These are phyloP conservation scores for Diplocarpon mali DNA, from an alignment of 2,329 filamentous ascomycete genomes.

Conservation along the genomic window DNA sequence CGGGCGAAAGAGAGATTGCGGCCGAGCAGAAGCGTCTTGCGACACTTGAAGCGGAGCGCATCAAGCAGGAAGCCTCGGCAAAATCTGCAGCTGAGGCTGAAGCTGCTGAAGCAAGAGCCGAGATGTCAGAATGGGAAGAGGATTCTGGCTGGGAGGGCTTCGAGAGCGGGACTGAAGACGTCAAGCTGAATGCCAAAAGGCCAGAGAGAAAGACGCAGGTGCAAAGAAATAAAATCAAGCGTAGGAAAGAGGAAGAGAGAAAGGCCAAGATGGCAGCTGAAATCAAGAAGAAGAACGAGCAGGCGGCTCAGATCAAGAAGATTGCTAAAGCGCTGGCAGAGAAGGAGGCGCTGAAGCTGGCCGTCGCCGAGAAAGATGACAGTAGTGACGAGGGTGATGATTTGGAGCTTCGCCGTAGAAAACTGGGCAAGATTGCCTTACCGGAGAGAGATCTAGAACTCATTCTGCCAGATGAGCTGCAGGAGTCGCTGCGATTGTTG, in stretches of 20 bases:
- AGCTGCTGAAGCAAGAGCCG: conserved; percentile 55
- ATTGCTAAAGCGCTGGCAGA: conserved; percentile 54
- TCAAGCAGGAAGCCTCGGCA: conserved; percentile 56
- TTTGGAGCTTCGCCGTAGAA: conserved; percentile 54
- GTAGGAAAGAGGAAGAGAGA: conserved; percentile 78
- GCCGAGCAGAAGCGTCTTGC: conserved; percentile 65
- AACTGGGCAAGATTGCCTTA: conserved; percentile 62
- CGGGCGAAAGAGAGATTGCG: conserved; percentile 69
- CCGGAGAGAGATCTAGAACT: conserved; percentile 74
- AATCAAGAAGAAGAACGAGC: conserved; percentile 60
- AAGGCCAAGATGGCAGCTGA: conserved; percentile 64
- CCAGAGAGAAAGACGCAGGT: conserved; percentile 75
- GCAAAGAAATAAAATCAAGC: conserved; percentile 79
- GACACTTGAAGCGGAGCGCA: conserved; percentile 53
- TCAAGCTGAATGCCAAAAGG: conserved; percentile 55
- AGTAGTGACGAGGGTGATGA: conserved; percentile 50
- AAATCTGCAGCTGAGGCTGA: conserved; percentile 64
- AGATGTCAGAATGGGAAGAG: conserved; percentile 65
- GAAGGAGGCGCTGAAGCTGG: conserved; percentile 41
- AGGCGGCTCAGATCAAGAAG: conserved; percentile 60
- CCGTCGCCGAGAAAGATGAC: conserved; percentile 34
- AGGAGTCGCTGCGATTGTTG: conserved; percentile 69
- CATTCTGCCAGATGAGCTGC: conserved; percentile 69
- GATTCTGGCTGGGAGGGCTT: conserved; percentile 88
- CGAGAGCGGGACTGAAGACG: conserved; percentile 69